Evolutionary conservation across 2,329 filamentous ascomycete species (phyloP).

Genomic region (Fusarium sp.): DNA sequence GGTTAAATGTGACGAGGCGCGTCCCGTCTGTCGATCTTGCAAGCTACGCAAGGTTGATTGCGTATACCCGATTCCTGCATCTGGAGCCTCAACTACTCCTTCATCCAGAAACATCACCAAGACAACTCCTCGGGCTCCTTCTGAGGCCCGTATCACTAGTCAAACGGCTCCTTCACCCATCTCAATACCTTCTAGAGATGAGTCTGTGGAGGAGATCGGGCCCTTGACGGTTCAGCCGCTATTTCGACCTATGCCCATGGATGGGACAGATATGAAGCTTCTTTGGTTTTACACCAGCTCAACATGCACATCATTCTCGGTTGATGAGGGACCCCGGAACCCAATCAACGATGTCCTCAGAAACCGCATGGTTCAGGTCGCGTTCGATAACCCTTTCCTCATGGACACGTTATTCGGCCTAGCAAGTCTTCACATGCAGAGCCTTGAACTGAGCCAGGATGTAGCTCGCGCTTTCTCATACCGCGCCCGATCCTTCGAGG

Average conservation of each 20-base stretch:
- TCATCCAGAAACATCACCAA: constrained; percentile 4
- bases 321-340: constrained; percentile 53
- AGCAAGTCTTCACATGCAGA: constrained; percentile 63
- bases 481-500: constrained; percentile 63
- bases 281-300: constrained; percentile 67
- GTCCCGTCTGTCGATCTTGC: constrained; percentile 64
- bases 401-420: constrained; percentile 68
- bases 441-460: constrained; percentile 57
- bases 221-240: constrained; percentile 46
- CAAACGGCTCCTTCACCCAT: constrained; percentile 16
- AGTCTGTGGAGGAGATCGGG: constrained; percentile 13
- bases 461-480: constrained; percentile 58
- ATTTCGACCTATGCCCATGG: constrained; percentile 51
- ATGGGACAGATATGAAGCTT: constrained; percentile 64
- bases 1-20: constrained; percentile 62
- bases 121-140: constrained; percentile 6
- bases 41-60: constrained; percentile 62
- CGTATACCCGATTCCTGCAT: constrained; percentile 56
- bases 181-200: constrained; percentile 29
- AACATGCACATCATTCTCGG: constrained; percentile 62
- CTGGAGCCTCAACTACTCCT: constrained; percentile 10
- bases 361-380: constrained; percentile 62
- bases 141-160: background rate
- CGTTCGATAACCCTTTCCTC: constrained; percentile 66
- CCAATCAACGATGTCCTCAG: constrained; percentile 60